Percentiles rank a stretch among this genome's conserved stretches.
phyloP scores from a whole-genome alignment of 208 protist species.

The Trypanosoma caninum region DNA sequence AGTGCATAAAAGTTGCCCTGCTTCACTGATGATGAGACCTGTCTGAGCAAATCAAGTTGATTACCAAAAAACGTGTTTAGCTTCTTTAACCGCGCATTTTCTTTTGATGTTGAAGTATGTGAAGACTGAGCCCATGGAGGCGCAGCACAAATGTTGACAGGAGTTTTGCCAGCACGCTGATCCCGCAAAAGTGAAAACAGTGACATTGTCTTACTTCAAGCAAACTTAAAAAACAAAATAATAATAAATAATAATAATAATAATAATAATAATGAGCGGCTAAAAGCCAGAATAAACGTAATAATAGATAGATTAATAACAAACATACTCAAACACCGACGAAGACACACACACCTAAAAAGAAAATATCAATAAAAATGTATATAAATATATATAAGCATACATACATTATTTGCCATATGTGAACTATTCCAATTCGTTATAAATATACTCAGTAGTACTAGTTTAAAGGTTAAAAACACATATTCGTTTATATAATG shows the following conservation, averaged over 20 bases:
- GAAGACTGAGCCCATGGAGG: slow-evolving; percentile 16
- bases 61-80: slow-evolving; percentile 13
- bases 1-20: slow-evolving; percentile 14
- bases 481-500: too few relatives aligned
- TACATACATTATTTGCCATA: too few relatives aligned
- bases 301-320: too few relatives aligned
- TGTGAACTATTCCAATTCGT: too few relatives aligned
- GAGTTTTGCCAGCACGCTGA: slow-evolving; percentile 6
- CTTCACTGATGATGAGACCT: slow-evolving; percentile 18
- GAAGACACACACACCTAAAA: too few relatives aligned
- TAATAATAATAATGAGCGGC: too few relatives aligned
- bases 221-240: not conserved
- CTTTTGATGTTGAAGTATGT: not conserved
- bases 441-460: too few relatives aligned
- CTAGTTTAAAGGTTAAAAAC: too few relatives aligned
- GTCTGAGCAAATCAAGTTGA: slow-evolving; percentile 14
- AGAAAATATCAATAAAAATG: too few relatives aligned
- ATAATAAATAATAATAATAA: not conserved
- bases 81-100: not conserved
- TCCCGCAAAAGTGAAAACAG: slow-evolving; percentile 17
- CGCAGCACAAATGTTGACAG: not conserved
- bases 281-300: too few relatives aligned
- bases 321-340: too few relatives aligned
- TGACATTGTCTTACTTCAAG: not conserved
- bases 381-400: too few relatives aligned